These are phyloP conservation scores for Alnus rubra DNA, from an alignment of 306 rosid species.

Conservation along the genomic window DNA sequence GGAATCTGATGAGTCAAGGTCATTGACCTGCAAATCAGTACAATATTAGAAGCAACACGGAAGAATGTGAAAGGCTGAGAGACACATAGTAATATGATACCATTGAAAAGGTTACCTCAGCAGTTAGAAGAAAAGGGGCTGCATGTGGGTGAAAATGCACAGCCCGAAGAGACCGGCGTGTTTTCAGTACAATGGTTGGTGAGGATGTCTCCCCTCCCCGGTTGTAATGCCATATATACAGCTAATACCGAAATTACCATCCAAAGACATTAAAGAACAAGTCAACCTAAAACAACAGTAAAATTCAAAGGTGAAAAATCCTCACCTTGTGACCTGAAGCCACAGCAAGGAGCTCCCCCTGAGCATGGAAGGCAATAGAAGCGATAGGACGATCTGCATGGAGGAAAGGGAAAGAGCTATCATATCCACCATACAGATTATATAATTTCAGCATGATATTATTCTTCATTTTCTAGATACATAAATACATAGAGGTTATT, in stretches of 20 bases:
- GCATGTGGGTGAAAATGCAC: slow-evolving; percentile 97
- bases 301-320: slow-evolving; percentile 25
- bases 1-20: slow-evolving; percentile 87
- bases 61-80: slow-evolving; percentile 8
- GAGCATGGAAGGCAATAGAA: slow-evolving; percentile 94
- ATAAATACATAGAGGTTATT: slow-evolving; percentile 27
- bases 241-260: slow-evolving; percentile 46
- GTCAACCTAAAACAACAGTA: slow-evolving; percentile 17
- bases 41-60: slow-evolving; percentile 19
- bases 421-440: not conserved
- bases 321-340: slow-evolving; percentile 98
- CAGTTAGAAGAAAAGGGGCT: slow-evolving; percentile 91
- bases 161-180: slow-evolving; percentile 89
- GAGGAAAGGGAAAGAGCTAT: slow-evolving; percentile 24
- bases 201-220: slow-evolving; percentile 75
- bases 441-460: not conserved
- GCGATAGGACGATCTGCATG: slow-evolving; percentile 89
- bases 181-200: slow-evolving; percentile 79
- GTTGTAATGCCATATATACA: slow-evolving; percentile 93
- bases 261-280: slow-evolving; percentile 16
- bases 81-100: slow-evolving; percentile 6
- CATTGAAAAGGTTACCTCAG: slow-evolving; percentile 59
- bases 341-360: slow-evolving; percentile 91
- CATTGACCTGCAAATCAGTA: slow-evolving; percentile 75
- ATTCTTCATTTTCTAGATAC: not conserved